Conservation (phyloP, 441 rosid species). For the Euphorbia corollata region DNA sequence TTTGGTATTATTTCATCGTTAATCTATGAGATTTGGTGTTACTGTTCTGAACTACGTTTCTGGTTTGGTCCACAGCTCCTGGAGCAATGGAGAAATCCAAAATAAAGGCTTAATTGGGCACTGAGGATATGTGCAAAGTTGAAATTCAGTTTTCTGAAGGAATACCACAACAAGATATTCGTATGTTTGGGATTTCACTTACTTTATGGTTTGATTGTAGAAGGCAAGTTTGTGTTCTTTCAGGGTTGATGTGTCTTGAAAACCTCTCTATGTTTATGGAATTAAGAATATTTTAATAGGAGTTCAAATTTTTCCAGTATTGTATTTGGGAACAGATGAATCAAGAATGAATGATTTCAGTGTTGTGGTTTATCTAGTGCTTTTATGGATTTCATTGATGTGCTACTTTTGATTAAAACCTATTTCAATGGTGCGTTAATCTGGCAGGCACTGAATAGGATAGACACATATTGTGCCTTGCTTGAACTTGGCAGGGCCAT, state of each 20-base stretch:
- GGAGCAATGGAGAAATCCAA: constrained; percentile 49
- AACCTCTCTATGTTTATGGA: constrained; percentile 13
- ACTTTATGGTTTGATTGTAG: constrained; percentile 20
- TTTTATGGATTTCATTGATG: not conserved
- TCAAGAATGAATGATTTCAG: not conserved
- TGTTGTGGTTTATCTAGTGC: not conserved
- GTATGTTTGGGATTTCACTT: not conserved
- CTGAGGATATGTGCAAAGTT: not conserved
- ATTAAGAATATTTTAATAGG: constrained; percentile 1
- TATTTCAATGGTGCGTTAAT: too few species aligned
- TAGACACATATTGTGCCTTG: too few species aligned
- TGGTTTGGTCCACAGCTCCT: constrained; percentile 38
- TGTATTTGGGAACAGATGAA: constrained; percentile 12
- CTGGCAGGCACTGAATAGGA: too few species aligned
- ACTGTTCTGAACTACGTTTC: constrained; percentile 8
- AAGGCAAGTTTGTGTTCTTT: constrained; percentile 18
- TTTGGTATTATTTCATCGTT: not conserved
- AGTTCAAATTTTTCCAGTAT: constrained; percentile 16
- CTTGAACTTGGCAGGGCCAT: too few species aligned
- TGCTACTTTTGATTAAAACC: too few species aligned
- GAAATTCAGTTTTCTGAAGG: not conserved
- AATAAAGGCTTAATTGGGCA: constrained; percentile 23
- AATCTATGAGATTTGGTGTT: not conserved
- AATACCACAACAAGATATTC: constrained; percentile 4
- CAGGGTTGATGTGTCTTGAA: constrained; percentile 22